Evolutionary conservation across 2,329 filamentous ascomycete species (phyloP).

Genomic region (Aureobasidium melanogenum): DNA sequence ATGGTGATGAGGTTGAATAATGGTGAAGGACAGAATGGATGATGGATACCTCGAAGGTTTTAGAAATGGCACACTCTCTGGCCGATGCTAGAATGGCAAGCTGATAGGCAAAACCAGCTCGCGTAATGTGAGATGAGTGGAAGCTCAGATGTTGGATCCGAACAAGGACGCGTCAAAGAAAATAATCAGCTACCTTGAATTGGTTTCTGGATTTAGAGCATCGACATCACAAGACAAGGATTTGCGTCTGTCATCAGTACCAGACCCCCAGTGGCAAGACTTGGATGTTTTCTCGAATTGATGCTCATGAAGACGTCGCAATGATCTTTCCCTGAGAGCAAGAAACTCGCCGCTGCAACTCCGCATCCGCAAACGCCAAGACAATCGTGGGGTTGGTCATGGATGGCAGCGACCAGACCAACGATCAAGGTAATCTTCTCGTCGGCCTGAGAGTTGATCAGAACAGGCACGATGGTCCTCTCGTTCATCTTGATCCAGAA

Average conservation of each 20-base stretch:
- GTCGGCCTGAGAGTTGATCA: not conserved
- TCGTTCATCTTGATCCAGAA: conserved; percentile 89
- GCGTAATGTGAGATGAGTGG: not conserved
- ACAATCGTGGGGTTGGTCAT: not conserved
- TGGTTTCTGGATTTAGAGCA: not conserved
- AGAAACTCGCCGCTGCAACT: not conserved
- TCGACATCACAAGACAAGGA: not conserved
- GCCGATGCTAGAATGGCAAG: not conserved
- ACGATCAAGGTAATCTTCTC: not conserved
- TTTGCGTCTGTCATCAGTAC: not conserved
- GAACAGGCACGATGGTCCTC: conserved; percentile 48
- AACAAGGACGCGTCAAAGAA: not conserved
- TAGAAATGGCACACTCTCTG: not conserved
- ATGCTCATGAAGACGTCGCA: not conserved
- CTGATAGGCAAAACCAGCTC: not conserved
- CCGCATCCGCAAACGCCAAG: conserved; percentile 12
- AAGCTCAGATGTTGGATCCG: conserved; percentile 11
- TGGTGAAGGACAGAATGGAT: no score
- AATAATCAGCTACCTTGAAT: not conserved
- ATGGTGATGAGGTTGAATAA: not conserved
- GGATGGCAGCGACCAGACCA: not conserved
- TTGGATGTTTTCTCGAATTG: no score
- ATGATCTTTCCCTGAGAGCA: not conserved
- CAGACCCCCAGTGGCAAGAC: not conserved
- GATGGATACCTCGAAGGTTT: not conserved